phyloP scores from a whole-genome alignment of 2,329 filamentous ascomycete species.

The Plectosphaerella cucumerina region DNA sequence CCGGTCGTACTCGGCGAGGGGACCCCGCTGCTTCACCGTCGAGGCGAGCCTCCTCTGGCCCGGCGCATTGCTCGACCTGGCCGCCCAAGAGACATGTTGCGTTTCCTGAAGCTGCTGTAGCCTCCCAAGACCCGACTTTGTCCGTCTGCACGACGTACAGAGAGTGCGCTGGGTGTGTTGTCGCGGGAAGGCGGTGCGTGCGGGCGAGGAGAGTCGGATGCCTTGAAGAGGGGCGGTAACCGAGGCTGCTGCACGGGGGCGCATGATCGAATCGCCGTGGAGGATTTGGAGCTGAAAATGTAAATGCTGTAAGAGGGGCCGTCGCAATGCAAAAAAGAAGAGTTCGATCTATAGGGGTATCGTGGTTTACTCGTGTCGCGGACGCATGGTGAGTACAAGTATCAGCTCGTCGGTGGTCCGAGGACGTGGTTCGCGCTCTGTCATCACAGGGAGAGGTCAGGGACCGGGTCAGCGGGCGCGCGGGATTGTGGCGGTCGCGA shows the following conservation, averaged over 20 bases:
- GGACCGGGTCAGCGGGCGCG: neutral
- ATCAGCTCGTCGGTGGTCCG: neutral
- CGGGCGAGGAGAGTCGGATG: constrained; percentile 2
- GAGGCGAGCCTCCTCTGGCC: constrained; percentile 8
- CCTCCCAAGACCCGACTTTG: neutral
- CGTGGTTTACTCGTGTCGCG: too few species aligned
- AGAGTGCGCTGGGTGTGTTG: neutral
- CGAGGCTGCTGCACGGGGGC: constrained; percentile 1
- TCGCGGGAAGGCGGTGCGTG: neutral
- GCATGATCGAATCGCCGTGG: constrained; percentile 2
- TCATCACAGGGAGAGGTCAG: neutral
- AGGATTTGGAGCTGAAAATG: neutral
- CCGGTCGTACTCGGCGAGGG: constrained; percentile 82
- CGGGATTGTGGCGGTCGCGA: neutral
- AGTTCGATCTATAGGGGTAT: too few species aligned
- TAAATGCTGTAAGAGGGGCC: too few species aligned
- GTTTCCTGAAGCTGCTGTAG: too few species aligned
- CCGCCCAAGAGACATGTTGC: neutral
- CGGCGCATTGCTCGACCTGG: neutral
- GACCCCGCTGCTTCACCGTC: constrained; percentile 49
- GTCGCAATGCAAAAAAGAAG: too few species aligned
- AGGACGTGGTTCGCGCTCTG: neutral
- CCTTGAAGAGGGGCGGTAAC: neutral
- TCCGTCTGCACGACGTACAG: neutral
- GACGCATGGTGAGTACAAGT: neutral